phyloP scores from a whole-genome alignment of 164 flowering plant genomes.

The Santalum album region DNA sequence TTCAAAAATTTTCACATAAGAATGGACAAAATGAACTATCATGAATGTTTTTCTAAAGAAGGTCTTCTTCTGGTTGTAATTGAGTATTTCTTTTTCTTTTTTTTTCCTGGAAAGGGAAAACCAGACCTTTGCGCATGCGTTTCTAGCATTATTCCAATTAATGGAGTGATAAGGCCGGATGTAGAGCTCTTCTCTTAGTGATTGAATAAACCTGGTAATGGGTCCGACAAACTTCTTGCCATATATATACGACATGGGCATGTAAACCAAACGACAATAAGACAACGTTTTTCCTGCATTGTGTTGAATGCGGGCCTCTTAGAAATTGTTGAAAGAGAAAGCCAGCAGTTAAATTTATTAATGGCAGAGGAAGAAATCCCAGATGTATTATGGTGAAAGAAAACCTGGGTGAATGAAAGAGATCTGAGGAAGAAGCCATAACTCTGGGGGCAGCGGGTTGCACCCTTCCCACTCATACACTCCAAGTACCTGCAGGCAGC shows the following conservation, averaged over 20 bases:
- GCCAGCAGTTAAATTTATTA: no score
- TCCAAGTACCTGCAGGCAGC: constrained; percentile 44
- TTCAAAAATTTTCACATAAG: no score
- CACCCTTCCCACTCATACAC: constrained; percentile 58
- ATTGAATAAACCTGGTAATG: constrained; percentile 7
- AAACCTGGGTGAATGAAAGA: constrained; percentile 55
- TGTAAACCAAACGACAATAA: constrained; percentile 17
- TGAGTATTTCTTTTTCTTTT: no score
- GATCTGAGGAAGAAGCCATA: constrained; percentile 44
- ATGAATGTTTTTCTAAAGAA: no score
- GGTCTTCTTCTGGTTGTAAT: no score
- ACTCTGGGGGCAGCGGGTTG: constrained; percentile 68
- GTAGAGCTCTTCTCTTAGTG: constrained; percentile 13
- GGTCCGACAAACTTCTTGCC: constrained; percentile 18
- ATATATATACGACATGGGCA: constrained; percentile 21
- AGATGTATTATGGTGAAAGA: no score
- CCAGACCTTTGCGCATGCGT: constrained; percentile 13
- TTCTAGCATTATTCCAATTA: constrained; percentile 13
- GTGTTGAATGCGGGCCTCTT: no score
- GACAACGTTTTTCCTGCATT: constrained; percentile 19
- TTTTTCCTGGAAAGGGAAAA: no score
- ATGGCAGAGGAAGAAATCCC: no score
- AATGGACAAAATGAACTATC: no score
- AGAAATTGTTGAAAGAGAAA: no score
- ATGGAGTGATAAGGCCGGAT: constrained; percentile 9